These are phyloP conservation scores for Fonsecaea multimorphosa DNA, from an alignment of 2,329 filamentous ascomycete species.

Conservation along the genomic window DNA sequence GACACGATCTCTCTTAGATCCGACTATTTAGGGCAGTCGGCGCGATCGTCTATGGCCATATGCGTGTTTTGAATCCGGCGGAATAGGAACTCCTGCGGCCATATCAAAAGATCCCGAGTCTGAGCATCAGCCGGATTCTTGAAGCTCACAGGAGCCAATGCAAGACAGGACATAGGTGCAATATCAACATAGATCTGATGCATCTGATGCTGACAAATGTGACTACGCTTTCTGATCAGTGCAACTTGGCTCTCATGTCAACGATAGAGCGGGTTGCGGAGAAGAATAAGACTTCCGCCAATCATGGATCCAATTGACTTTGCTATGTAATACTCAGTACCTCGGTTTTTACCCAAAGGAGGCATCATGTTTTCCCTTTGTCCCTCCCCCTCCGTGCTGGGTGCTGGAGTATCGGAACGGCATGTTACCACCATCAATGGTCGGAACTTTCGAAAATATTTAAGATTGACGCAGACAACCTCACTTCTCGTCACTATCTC, in stretches of 20 bases:
- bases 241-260: background rate
- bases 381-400: background rate
- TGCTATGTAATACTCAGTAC: background rate
- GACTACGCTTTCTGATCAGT: background rate
- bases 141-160: background rate
- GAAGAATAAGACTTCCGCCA: background rate
- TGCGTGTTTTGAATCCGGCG: background rate
- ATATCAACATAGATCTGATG: slow-evolving; percentile 2
- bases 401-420: background rate
- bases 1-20: background rate
- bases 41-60: background rate
- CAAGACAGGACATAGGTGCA: background rate
- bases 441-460: background rate
- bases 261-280: background rate
- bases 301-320: slow-evolving; percentile 6
- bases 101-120: background rate
- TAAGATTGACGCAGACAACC: background rate
- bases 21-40: background rate
- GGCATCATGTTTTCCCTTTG: slow-evolving; percentile 1
- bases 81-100: background rate
- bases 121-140: background rate
- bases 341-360: slow-evolving; percentile 10
- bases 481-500: background rate
- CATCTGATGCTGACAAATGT: slow-evolving; percentile 18
- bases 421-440: background rate